Evolutionary conservation across 2,329 filamentous ascomycete genomes (phyloP).

Genomic region (Arthroderma sp.): DNA sequence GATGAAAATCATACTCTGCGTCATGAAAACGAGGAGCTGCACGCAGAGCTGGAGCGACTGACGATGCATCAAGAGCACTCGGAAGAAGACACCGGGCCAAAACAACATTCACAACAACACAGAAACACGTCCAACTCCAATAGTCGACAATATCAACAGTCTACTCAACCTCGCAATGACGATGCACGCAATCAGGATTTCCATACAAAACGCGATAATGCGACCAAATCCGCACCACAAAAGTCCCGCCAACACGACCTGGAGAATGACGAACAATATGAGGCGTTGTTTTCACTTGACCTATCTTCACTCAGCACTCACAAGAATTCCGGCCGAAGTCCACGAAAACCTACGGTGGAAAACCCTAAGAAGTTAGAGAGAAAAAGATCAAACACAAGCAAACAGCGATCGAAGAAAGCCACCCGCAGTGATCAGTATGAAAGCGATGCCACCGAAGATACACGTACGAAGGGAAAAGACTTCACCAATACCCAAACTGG

Average conservation of each 20-base stretch:
- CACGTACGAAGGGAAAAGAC: neutral
- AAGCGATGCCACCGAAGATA: slow-evolving; percentile 7
- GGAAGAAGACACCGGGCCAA: too few relatives aligned
- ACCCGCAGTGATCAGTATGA: slow-evolving; percentile 23
- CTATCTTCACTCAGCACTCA: neutral
- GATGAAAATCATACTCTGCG: slow-evolving; percentile 25
- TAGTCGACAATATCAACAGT: too few relatives aligned
- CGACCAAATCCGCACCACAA: too few relatives aligned
- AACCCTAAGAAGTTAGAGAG: slow-evolving; percentile 9
- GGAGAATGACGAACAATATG: slow-evolving; percentile 9
- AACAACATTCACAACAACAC: too few relatives aligned
- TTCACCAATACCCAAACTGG: neutral
- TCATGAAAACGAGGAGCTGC: slow-evolving; percentile 28
- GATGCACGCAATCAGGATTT: too few relatives aligned
- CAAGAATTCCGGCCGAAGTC: neutral
- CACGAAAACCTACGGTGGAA: neutral
- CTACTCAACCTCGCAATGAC: too few relatives aligned
- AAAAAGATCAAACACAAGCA: slow-evolving; percentile 25
- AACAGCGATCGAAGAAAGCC: slow-evolving; percentile 27
- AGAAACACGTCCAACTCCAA: too few relatives aligned
- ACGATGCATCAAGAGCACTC: neutral
- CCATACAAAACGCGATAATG: too few relatives aligned
- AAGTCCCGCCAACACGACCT: slow-evolving; percentile 13
- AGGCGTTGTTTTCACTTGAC: slow-evolving; percentile 8
- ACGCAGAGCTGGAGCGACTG: slow-evolving; percentile 21